These are phyloP conservation scores for Balansia obtecta DNA, from an alignment of 2,329 filamentous ascomycete genomes.

Conservation along the genomic window DNA sequence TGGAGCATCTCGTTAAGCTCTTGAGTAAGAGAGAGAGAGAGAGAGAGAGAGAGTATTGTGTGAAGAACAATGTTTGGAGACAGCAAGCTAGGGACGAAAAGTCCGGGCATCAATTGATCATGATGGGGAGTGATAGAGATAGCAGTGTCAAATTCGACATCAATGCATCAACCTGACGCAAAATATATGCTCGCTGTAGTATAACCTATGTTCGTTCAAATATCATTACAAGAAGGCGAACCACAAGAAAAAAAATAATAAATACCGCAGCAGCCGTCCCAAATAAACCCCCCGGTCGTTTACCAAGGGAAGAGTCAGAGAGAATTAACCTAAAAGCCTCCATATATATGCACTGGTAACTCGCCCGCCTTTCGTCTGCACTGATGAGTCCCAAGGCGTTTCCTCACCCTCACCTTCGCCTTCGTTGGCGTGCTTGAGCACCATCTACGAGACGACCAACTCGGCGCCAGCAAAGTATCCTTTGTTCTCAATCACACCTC, in stretches of 20 bases:
- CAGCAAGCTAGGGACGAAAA: too few relatives aligned
- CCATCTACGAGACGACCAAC: conserved; percentile 23
- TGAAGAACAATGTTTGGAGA: background rate
- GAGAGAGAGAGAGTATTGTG: background rate
- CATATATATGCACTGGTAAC: background rate
- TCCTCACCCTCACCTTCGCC: too few relatives aligned
- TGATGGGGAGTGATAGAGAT: too few relatives aligned
- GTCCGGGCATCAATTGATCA: too few relatives aligned
- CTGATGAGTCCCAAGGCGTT: background rate
- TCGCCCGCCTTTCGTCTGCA: background rate
- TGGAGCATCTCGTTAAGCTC: too few relatives aligned
- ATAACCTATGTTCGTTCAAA: background rate
- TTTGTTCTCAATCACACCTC: conserved; percentile 96
- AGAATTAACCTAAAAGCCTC: background rate
- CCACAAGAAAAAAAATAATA: background rate
- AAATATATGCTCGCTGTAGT: conserved; percentile 6
- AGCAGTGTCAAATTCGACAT: background rate
- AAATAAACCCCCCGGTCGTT: background rate
- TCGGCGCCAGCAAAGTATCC: conserved; percentile 89
- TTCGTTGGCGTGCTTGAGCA: background rate
- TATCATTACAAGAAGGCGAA: background rate
- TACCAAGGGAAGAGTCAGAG: background rate
- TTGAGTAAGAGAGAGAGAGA: conserved; percentile 1
- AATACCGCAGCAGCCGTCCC: background rate
- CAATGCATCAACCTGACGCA: background rate